Base-by-base conservation (phyloP, 805 yeast genomes). In the Schizosaccharomyces lindneri region DNA sequence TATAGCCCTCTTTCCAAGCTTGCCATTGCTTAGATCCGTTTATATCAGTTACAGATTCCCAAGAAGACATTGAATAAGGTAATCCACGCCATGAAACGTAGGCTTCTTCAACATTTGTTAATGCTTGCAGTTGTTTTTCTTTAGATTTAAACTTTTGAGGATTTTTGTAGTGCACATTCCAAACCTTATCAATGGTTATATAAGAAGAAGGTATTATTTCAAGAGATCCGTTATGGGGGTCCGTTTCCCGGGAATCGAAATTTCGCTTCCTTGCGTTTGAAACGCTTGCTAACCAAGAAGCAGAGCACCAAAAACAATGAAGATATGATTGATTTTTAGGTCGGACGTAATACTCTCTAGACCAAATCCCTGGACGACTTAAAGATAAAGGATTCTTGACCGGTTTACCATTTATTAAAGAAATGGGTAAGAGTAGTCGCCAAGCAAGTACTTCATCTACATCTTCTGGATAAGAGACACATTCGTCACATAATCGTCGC, bases 51-150 rank as follows among this genome's bases (percentile, higher is more conserved):
- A 32, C 11, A n/a, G 11, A 5, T 19, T 46, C 29, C 36, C 55
- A 60, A 61, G 9, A 57, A 60, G 63, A 48, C 21, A 63, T 64
- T 27, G 61, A 24, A 60, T 63, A 64, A 11, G 62, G 17, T 17
- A 63, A 61, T 2, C 61, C 66, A 21, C 61, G 59, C 63, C 64
- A 65, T 62, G 64, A 64, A 29, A 60, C 64, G 43, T 59, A 60
- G 11, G 61, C 63, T 9, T 27, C 11, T 17, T 55, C 46, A 32
- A 64, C 61, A 29, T 59, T 19, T 11, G 59, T 41, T 11, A 64
- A 51, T 15, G 62, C 62, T 4, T 29, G 39, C 39, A 62, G 36
- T 46, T 59, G 66, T 21, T 59, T 63, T 13, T 62, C 36, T 43
- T 57, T 31, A 11, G 63, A 31, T n/a, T 29, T 32, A 39, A 62